Conservation (phyloP, 2,329 filamentous ascomycete genomes). For the Fusarium miscanthi region DNA sequence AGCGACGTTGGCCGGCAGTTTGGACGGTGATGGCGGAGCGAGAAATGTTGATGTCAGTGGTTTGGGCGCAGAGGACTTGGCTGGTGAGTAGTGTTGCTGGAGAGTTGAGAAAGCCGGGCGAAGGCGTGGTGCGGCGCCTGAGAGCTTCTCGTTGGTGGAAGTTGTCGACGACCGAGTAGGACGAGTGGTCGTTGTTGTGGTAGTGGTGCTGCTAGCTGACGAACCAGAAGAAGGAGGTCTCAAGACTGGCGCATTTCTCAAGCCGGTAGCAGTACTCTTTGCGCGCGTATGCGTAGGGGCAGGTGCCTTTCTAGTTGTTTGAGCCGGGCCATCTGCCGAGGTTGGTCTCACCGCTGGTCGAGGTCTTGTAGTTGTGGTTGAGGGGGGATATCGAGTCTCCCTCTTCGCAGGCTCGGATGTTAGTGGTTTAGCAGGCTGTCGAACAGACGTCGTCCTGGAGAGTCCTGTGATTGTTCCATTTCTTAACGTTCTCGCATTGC, state of each 20-base stretch:
- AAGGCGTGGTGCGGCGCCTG: constrained; percentile 47
- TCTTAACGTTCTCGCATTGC: constrained; percentile 34
- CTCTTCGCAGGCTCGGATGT: constrained; percentile 28
- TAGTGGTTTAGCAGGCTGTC: constrained; percentile 27
- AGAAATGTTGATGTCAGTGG: constrained; percentile 68
- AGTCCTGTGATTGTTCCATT: constrained; percentile 30
- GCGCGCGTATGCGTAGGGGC: constrained; percentile 46
- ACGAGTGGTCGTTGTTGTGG: constrained; percentile 33
- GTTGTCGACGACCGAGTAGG: constrained; percentile 27
- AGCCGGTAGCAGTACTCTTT: constrained; percentile 48
- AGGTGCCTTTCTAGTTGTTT: constrained; percentile 35
- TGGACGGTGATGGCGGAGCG: constrained; percentile 70
- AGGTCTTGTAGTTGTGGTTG: constrained; percentile 48
- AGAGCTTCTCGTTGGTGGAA: constrained; percentile 33
- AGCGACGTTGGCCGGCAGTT: constrained; percentile 69
- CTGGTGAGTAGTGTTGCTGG: constrained; percentile 75
- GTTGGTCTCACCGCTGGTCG: constrained; percentile 45
- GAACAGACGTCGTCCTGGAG: constrained; percentile 41
- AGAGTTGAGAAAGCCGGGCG: constrained; percentile 70
- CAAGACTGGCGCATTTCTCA: constrained; percentile 43
- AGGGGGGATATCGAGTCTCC: constrained; percentile 51
- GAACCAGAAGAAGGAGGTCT: constrained; percentile 47
- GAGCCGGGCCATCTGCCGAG: constrained; percentile 44
- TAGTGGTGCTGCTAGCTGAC: constrained; percentile 36
- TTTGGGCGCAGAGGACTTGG: constrained; percentile 70